Conservation (phyloP, 2,329 filamentous ascomycete genomes). For the Epichloe sp. region DNA sequence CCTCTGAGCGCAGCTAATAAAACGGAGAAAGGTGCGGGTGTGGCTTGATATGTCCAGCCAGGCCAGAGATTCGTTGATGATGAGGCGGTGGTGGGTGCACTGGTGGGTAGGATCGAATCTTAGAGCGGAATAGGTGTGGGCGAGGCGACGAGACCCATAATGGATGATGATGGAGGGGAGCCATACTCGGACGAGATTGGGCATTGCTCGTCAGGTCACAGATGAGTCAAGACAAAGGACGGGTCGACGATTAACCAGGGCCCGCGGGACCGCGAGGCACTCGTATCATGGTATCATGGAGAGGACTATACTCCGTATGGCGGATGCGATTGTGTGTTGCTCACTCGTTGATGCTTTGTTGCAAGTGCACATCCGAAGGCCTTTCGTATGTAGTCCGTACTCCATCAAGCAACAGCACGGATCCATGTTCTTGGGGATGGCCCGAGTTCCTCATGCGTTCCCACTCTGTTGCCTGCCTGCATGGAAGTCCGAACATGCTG, state of each 20-base stretch:
- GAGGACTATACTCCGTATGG: not conserved
- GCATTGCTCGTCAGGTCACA: constrained; percentile 3
- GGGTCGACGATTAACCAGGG: constrained; percentile 3
- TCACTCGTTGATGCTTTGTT: not conserved
- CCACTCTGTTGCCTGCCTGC: not conserved
- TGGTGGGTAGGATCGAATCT: constrained; percentile 8
- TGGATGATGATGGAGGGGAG: not conserved
- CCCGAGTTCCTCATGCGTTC: not conserved
- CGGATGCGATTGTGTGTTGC: not conserved
- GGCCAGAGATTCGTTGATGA: constrained; percentile 1
- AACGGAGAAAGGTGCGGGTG: constrained; percentile 2
- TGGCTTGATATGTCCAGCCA: constrained; percentile 1
- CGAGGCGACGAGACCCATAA: constrained; percentile 1
- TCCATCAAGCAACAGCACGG: not conserved
- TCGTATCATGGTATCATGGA: not conserved
- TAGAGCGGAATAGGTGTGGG: constrained; percentile 5
- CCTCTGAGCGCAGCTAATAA: not conserved
- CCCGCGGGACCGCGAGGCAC: not conserved
- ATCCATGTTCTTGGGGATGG: not conserved
- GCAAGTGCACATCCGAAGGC: not conserved
- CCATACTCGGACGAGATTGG: constrained; percentile 6
- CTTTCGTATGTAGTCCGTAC: not conserved
- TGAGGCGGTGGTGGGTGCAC: constrained; percentile 1
- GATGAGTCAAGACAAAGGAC: constrained; percentile 3
- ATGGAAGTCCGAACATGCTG: not conserved